Conservation (phyloP, 805 yeast species). For the Starmerella riodocensis region DNA sequence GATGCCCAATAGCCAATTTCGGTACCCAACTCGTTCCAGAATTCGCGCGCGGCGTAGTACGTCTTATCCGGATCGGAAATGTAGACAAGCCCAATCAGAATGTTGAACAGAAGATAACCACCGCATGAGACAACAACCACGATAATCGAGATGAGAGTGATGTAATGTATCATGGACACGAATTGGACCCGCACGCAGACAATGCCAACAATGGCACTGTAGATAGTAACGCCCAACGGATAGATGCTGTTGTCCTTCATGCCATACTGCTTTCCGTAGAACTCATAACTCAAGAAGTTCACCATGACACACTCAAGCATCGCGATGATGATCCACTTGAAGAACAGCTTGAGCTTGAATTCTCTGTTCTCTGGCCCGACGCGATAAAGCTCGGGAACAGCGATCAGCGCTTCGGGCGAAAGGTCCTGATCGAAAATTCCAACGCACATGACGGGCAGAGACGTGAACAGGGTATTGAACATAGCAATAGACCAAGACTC, state of each 20-base stretch:
- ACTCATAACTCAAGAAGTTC: slow-evolving; percentile 49
- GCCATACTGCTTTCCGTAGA: slow-evolving; percentile 57
- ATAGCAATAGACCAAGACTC: slow-evolving; percentile 95
- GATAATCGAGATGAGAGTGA: slow-evolving; percentile 54
- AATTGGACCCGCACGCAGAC: slow-evolving; percentile 70
- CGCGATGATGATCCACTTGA: slow-evolving; percentile 69
- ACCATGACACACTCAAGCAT: slow-evolving; percentile 57
- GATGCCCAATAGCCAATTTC: slow-evolving; percentile 86
- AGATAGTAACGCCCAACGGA: slow-evolving; percentile 68
- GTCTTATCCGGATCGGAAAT: slow-evolving; percentile 40
- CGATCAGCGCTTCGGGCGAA: slow-evolving; percentile 71
- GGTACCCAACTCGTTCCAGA: slow-evolving; percentile 57
- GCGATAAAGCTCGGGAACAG: slow-evolving; percentile 80
- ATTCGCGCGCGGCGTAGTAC: slow-evolving; percentile 58
- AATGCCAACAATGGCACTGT: slow-evolving; percentile 55
- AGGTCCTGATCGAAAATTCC: slow-evolving; percentile 95
- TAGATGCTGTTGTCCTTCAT: slow-evolving; percentile 61
- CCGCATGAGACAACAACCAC: slow-evolving; percentile 58
- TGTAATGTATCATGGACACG: slow-evolving; percentile 53
- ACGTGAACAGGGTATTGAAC: slow-evolving; percentile 93
- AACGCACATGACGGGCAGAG: slow-evolving; percentile 76
- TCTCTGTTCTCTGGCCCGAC: slow-evolving; percentile 63
- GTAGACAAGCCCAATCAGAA: slow-evolving; percentile 60
- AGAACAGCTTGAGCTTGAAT: slow-evolving; percentile 56
- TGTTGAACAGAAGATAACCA: slow-evolving; percentile 81